phyloP scores from a whole-genome alignment of 805 yeast species.

The Brettanomyces nanus region DNA sequence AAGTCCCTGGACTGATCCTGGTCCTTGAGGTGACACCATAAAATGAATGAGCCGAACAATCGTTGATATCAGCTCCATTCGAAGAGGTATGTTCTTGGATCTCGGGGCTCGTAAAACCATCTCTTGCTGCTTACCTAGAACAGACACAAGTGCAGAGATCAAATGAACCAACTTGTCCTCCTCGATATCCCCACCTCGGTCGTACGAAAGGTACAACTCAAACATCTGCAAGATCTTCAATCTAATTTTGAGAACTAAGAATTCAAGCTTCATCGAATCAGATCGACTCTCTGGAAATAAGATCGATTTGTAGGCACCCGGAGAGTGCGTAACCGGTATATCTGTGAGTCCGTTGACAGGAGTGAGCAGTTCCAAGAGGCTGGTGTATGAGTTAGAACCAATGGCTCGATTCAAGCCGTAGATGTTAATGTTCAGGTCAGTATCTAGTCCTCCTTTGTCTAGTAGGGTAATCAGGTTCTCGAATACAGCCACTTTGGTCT shows the following conservation, averaged over 20 bases:
- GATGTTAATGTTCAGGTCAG: conserved; percentile 34
- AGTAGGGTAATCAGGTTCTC: conserved; percentile 17
- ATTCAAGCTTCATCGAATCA: conserved; percentile 29
- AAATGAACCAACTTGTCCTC: conserved; percentile 23
- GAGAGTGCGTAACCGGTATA: conserved; percentile 20
- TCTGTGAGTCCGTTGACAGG: conserved; percentile 21
- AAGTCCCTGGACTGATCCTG: conserved; percentile 17
- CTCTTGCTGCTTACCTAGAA: conserved; percentile 43
- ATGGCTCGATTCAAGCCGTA: conserved; percentile 46
- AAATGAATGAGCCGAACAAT: conserved; percentile 32
- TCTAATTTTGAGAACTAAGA: conserved; percentile 34
- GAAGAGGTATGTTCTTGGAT: conserved; percentile 27
- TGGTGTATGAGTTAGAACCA: conserved; percentile 42
- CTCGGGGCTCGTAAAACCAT: conserved; percentile 36
- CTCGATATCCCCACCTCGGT: conserved; percentile 7
- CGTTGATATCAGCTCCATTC: conserved; percentile 34
- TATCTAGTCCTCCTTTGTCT: conserved; percentile 27
- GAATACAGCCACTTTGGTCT: conserved; percentile 7
- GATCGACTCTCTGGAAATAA: conserved; percentile 11
- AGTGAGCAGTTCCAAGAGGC: conserved; percentile 34
- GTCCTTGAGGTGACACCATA: conserved; percentile 24
- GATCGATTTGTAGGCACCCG: conserved; percentile 15
- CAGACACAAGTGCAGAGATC: conserved; percentile 32
- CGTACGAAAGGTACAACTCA: conserved; percentile 31
- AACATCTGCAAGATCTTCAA: conserved; percentile 39